A percentile compares a stretch with the other conserved stretches of the same genome.
phyloP scores from a whole-genome alignment of 148 eudicot genomes.

The Camellia japonica region DNA sequence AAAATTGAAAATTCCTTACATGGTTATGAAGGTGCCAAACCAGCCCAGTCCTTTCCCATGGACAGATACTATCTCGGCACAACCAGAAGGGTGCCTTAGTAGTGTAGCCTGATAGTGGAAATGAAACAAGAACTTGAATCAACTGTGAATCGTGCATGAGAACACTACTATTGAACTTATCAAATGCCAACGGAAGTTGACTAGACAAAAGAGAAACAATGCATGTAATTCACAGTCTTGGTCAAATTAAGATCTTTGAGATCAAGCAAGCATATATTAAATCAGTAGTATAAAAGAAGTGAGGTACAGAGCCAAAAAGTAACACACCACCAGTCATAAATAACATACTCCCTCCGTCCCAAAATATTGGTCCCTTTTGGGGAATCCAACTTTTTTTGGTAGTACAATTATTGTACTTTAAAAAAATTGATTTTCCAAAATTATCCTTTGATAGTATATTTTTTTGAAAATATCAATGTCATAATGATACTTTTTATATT shows the following conservation, averaged over 20 bases:
- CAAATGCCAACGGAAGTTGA: not conserved
- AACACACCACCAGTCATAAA: not conserved
- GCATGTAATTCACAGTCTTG: not conserved
- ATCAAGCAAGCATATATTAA: not conserved
- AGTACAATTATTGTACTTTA: no score
- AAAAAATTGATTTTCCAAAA: no score
- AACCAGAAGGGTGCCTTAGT: constrained; percentile 85
- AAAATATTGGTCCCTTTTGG: no score
- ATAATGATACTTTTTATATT: no score
- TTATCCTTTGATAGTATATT: no score
- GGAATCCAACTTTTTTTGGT: no score
- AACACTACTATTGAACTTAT: not conserved
- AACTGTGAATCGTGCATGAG: not conserved
- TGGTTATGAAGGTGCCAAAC: constrained; percentile 63
- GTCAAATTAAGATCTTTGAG: not conserved
- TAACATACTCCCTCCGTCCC: no score
- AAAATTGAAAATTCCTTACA: constrained; percentile 41
- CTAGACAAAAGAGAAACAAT: not conserved
- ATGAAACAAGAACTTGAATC: not conserved
- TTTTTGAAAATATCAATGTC: no score
- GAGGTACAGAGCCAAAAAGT: not conserved
- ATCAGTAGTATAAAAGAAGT: not conserved
- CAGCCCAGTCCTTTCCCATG: constrained; percentile 70
- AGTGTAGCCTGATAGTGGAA: constrained; percentile 55
- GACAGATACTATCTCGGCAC: constrained; percentile 54